phyloP scores from a whole-genome alignment of 768 basidiomycete genomes.

The Neoboletus subvelutipes region DNA sequence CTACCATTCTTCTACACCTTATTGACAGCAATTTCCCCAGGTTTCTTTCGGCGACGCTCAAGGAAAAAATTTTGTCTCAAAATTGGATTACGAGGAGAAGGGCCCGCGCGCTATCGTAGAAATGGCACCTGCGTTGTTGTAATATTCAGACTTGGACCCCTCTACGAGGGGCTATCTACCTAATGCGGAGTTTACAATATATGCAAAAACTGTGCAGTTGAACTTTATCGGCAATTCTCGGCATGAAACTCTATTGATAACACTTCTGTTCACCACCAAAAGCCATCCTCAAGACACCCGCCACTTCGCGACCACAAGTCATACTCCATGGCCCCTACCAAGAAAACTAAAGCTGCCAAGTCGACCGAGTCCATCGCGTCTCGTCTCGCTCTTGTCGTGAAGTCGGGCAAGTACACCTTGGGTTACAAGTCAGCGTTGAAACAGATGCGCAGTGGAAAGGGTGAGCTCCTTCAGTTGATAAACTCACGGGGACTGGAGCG shows the following conservation, averaged over 20 bases:
- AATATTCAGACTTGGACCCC: constrained; percentile 15
- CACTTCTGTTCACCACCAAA: constrained; percentile 5
- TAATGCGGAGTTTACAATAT: constrained; percentile 25
- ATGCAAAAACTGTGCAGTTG: constrained; percentile 32
- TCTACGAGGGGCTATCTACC: constrained; percentile 5
- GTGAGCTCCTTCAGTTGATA: constrained; percentile 54
- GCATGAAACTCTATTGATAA: constrained; percentile 15
- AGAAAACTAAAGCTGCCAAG: constrained; percentile 94
- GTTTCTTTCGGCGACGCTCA: constrained; percentile 70
- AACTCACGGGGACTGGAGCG: constrained; percentile 92
- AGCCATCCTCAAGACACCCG: constrained; percentile 14
- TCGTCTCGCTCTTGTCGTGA: constrained; percentile 92
- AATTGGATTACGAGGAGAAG: constrained; percentile 69
- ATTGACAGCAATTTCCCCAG: constrained; percentile 39
- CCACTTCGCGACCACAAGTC: constrained; percentile 17
- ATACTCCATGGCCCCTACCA: constrained; percentile 85
- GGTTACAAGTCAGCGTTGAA: constrained; percentile 99
- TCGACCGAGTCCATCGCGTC: constrained; percentile 91
- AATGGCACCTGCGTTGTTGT: constrained; percentile 73
- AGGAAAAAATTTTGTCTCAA: constrained; percentile 72
- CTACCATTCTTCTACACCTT: neutral
- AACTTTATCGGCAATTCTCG: constrained; percentile 14
- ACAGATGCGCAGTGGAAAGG: constrained; percentile 97
- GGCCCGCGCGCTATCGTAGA: constrained; percentile 78
- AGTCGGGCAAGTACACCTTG: constrained; percentile 96